Base-by-base conservation (phyloP, 768 basidiomycete genomes). In the Pulveroboletus frians region DNA sequence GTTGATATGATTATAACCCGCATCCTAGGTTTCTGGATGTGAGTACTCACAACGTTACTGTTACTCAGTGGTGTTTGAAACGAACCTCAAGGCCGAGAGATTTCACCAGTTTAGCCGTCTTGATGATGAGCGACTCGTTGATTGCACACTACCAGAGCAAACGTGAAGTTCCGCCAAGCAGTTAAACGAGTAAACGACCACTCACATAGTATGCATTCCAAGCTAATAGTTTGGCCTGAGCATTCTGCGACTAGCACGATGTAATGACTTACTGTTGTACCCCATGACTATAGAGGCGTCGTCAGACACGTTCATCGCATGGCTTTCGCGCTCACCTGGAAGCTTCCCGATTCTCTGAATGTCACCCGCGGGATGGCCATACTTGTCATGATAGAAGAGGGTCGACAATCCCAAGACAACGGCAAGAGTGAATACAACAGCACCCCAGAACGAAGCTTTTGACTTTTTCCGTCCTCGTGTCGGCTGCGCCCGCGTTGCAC, bases 181-280 rank as follows among this genome's bases (percentile, higher is more conserved):
- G 47, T 42, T 9, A 26, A 26, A 23, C 3, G 27, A 10, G 35
- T 20, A n/a, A 21, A 34, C 29, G 31, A 15, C 13, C 11, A 57
- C 73, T 45, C 51, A 83, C 81, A 55, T 83, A 75, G 60, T 80
- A 83, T 7, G 81, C 83, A 60, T 85, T 84, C 83, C 83, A 85
- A 6, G 83, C 83, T 84, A 42, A 31, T 26, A 36, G 35, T 29
- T 15, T 20, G 26, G 18, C 38, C 21, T 56, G 17, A 52, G 46
- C 42, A 59, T 32, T 21, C 36, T 44, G 7, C 21, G 13, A 29
- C 52, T 15, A 34, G 18, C 17, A 38, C 20, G 31, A 56, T 15
- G 15, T 2, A 15, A 35, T 46, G 43, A 56, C 78, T 60, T 41
- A 83, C 81, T 83, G 54, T 84, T 84, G 55, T 79, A 84, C 3